Evolutionary conservation across 129 eudicot species (phyloP).

Genomic region (Silybum marianum): DNA sequence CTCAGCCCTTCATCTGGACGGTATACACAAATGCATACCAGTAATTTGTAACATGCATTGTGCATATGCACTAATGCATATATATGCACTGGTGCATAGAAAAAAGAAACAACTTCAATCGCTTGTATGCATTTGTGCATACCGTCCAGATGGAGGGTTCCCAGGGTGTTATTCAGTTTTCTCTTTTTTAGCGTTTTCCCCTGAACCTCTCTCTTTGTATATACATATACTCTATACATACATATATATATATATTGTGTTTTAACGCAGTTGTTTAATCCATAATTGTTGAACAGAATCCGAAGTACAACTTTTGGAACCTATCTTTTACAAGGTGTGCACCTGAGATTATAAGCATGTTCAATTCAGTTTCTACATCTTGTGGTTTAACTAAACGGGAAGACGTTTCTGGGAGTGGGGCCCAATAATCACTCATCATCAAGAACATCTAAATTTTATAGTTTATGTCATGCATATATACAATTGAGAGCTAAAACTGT

Average conservation of each 20-base stretch:
- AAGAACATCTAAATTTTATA: not conserved
- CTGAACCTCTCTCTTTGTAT: too few species aligned
- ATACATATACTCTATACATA: too few species aligned
- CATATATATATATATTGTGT: not conserved
- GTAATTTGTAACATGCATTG: too few species aligned
- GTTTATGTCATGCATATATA: not conserved
- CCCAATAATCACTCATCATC: not conserved
- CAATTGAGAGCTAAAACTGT: not conserved
- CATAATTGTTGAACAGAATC: constrained; percentile 51
- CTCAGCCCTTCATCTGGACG: too few species aligned
- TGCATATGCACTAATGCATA: too few species aligned
- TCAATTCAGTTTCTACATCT: constrained; percentile 85
- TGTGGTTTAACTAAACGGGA: constrained; percentile 90
- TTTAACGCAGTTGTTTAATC: not conserved
- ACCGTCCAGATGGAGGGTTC: too few species aligned
- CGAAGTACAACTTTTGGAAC: constrained; percentile 95
- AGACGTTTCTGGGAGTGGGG: not conserved
- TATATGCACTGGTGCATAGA: too few species aligned
- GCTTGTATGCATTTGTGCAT: too few species aligned
- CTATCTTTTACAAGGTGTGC: constrained; percentile 91
- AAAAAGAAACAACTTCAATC: too few species aligned
- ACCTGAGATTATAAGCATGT: constrained; percentile 88
- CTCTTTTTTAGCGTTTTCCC: too few species aligned
- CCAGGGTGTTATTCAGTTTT: too few species aligned
- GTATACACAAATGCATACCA: too few species aligned